Evolutionary conservation across 2,329 filamentous ascomycete species (phyloP), one percentile per base, ranked within the genome.

Genomic region (Magnaporthiopsis poae): DNA sequence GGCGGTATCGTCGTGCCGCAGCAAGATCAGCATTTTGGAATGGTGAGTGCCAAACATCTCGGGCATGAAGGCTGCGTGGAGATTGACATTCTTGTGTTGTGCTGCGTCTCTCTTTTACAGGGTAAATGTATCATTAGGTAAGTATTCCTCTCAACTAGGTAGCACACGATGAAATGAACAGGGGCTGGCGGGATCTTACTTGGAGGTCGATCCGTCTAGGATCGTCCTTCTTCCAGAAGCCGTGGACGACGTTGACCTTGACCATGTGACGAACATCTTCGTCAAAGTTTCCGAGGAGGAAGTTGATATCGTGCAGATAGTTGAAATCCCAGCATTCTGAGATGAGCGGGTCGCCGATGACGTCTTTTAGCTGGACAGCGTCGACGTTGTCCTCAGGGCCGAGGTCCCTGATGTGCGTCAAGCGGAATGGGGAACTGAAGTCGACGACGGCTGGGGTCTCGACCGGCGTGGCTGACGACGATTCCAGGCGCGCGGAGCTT

Each of bases 11-110:
- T 96, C 91, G 74, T 90, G 87, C 5, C 90, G 84, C 68, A 96
- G 81, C 4, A 96, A 76, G n/a, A 96, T 80, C 76, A 96, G 85
- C 90, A 96, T 95, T 76, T 96, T 95, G 15, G 90, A 82, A 71
- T 88, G 92, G 75, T 96, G 92, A 0, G 92, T 96, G 2, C 92
- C 92, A 73, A 92, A 96, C 69, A 88, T 86, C 73, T 94, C 90
- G 0, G 91, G 90, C 84, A 96, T 89, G 68, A 87, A 91, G 0
- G 92, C 91, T 21, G 84, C 80, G 68, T 92, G 87, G 0, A 92
- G 81, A 29, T 86, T 80, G 29, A 95, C 84, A 73, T 95, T 94
- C 2, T 80, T 73, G 72, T 89, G 87, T 18, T 80, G 80, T 18
- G 80, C 74, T 63, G 88, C 88, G 71, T 85, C 80, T 73, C 87